Percentiles rank a stretch among this genome's conserved stretches.
Conservation (phyloP, 1,139 yeast species). For the Diutina ranongensis region DNA sequence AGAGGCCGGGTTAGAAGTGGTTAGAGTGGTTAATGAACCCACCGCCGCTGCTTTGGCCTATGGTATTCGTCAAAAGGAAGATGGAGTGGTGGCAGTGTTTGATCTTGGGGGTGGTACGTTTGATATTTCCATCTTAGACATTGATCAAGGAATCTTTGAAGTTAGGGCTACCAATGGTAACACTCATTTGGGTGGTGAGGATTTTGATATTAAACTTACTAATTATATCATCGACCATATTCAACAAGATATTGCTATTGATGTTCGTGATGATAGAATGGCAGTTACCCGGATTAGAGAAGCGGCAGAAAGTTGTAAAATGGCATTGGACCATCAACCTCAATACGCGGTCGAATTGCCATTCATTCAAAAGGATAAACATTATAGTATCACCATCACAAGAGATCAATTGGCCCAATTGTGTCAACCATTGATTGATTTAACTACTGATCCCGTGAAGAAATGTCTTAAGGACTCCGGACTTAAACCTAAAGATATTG, state of each 20-base stretch:
- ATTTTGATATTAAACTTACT: slow-evolving; percentile 55
- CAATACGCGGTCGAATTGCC: slow-evolving; percentile 53
- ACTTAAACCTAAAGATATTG: slow-evolving; percentile 46
- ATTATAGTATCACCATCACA: slow-evolving; percentile 39
- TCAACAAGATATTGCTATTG: slow-evolving; percentile 31
- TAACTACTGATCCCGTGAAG: slow-evolving; percentile 55
- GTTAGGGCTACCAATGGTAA: slow-evolving; percentile 78
- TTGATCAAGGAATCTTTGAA: slow-evolving; percentile 74
- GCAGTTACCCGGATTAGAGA: slow-evolving; percentile 62
- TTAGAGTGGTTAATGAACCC: slow-evolving; percentile 68
- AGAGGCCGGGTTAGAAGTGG: slow-evolving; percentile 51
- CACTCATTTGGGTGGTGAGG: slow-evolving; percentile 79
- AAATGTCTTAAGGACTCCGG: slow-evolving; percentile 65
- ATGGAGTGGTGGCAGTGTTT: slow-evolving; percentile 64
- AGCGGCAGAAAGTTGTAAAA: slow-evolving; percentile 62
- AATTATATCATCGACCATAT: slow-evolving; percentile 40
- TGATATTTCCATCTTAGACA: slow-evolving; percentile 68
- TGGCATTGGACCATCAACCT: slow-evolving; percentile 52
- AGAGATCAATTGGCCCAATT: slow-evolving; percentile 55
- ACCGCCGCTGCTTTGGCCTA: slow-evolving; percentile 79
- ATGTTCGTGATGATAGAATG: slow-evolving; percentile 29
- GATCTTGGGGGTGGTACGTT: slow-evolving; percentile 82
- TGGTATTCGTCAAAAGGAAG: slow-evolving; percentile 45
- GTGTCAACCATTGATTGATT: slow-evolving; percentile 48
- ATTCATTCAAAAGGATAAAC: slow-evolving; percentile 40